Percentiles rank a stretch among this genome's conserved stretches.
phyloP scores from a whole-genome alignment of 768 basidiomycete genomes.

The Strobilomyces dryophilus region DNA sequence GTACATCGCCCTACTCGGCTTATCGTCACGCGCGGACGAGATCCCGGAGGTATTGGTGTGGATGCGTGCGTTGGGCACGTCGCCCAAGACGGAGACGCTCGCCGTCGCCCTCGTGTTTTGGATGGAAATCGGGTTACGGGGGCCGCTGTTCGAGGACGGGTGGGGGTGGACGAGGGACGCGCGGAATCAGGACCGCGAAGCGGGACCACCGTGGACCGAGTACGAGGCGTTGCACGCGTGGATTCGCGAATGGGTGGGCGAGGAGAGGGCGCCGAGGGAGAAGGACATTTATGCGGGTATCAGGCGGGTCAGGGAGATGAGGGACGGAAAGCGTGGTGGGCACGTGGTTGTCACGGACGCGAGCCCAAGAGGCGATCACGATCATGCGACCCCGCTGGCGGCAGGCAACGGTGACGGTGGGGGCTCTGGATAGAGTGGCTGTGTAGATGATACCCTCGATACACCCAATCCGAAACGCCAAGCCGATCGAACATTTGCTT shows the following conservation, averaged over 20 bases:
- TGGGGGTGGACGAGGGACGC: slow-evolving; percentile 11
- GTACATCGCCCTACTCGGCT: slow-evolving; percentile 60
- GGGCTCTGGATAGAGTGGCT: neutral
- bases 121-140: slow-evolving; percentile 62
- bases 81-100: slow-evolving; percentile 53
- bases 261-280: slow-evolving; percentile 40
- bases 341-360: neutral
- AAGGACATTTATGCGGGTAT: slow-evolving; percentile 32
- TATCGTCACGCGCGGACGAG: slow-evolving; percentile 46
- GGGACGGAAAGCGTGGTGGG: slow-evolving; percentile 18
- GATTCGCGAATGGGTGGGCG: slow-evolving; percentile 57
- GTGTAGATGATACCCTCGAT: neutral
- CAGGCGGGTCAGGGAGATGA: slow-evolving; percentile 26
- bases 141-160: slow-evolving; percentile 52
- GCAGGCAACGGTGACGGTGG: neutral
- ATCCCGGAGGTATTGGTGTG: slow-evolving; percentile 67
- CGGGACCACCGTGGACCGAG: slow-evolving; percentile 15
- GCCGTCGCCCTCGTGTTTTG: slow-evolving; percentile 64
- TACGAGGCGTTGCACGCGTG: slow-evolving; percentile 35
- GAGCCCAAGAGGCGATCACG: neutral
- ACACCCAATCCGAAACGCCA: neutral
- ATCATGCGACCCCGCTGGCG: neutral
- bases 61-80: slow-evolving; percentile 60
- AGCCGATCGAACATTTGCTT: slow-evolving; percentile 2
- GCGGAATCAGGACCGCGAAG: neutral